These are phyloP conservation scores for Rhytidhysteron rufulum DNA, from an alignment of 2,329 filamentous ascomycete genomes.

Conservation along the genomic window DNA sequence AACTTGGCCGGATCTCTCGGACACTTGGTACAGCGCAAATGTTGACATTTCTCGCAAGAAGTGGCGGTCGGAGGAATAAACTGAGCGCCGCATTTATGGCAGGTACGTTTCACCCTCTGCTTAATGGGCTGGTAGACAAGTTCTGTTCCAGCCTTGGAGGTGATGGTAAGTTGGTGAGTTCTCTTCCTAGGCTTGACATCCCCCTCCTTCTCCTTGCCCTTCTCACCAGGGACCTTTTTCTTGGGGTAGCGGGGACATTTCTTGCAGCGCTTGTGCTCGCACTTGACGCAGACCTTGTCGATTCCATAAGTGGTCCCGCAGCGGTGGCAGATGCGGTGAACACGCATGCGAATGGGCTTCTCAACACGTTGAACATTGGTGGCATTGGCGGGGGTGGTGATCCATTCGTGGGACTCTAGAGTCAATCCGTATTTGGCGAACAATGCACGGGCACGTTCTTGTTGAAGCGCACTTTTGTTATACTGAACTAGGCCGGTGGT, in stretches of 20 bases:
- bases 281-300: conserved; percentile 70
- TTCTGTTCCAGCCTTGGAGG: conserved; percentile 64
- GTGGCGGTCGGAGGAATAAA: conserved; percentile 54
- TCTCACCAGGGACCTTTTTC: conserved; percentile 50
- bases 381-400: conserved; percentile 20
- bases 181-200: conserved; percentile 46
- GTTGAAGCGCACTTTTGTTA: conserved; percentile 26
- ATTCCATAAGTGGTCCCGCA: conserved; percentile 72
- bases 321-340: conserved; percentile 75
- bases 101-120: conserved; percentile 70
- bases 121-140: conserved; percentile 67
- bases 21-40: conserved; percentile 75
- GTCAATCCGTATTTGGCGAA: conserved; percentile 43
- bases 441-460: conserved; percentile 36
- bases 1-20: conserved; percentile 73
- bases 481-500: conserved; percentile 5
- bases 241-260: conserved; percentile 73
- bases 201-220: conserved; percentile 29
- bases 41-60: conserved; percentile 65
- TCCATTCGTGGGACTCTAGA: conserved; percentile 37
- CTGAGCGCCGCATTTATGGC: conserved; percentile 67
- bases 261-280: conserved; percentile 76
- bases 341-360: conserved; percentile 73
- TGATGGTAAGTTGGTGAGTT: conserved; percentile 56
- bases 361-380: conserved; percentile 55